Evolutionary conservation across 2,329 filamentous ascomycete genomes (phyloP).

Genomic region (Teratosphaeriaceae sp.): DNA sequence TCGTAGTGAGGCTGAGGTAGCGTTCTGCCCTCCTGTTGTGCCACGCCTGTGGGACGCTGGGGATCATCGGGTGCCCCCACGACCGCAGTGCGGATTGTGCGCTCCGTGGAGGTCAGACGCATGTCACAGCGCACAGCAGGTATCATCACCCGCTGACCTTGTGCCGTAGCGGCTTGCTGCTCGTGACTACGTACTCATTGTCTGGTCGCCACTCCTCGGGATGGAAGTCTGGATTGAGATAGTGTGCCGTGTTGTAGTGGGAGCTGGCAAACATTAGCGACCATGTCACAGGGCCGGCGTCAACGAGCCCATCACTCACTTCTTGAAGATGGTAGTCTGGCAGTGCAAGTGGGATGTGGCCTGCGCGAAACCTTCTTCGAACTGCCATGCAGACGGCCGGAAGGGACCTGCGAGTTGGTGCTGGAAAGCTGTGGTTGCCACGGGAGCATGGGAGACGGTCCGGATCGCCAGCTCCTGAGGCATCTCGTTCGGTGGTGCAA

Average conservation of each 20-base stretch:
- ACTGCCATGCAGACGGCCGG: slow-evolving; percentile 40
- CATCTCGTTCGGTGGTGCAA: slow-evolving; percentile 24
- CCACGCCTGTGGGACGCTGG: background rate
- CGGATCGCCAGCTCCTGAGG: slow-evolving; percentile 25
- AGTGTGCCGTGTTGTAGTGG: slow-evolving; percentile 47
- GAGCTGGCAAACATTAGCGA: slow-evolving; percentile 32
- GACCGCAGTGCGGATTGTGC: background rate
- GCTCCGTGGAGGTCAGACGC: slow-evolving; percentile 3
- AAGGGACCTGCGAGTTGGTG: slow-evolving; percentile 33
- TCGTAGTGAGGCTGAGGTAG: background rate
- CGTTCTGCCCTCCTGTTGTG: slow-evolving; percentile 3
- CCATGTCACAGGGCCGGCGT: background rate
- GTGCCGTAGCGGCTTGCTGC: slow-evolving; percentile 23
- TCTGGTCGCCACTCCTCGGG: slow-evolving; percentile 47
- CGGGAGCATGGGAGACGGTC: slow-evolving; percentile 15
- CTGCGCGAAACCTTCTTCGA: slow-evolving; percentile 36
- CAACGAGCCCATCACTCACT: slow-evolving; percentile 15
- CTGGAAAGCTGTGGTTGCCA: slow-evolving; percentile 13
- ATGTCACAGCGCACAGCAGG: slow-evolving; percentile 40
- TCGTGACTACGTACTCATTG: slow-evolving; percentile 36
- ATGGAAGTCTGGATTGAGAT: slow-evolving; percentile 46
- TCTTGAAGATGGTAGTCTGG: slow-evolving; percentile 45
- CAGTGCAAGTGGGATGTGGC: slow-evolving; percentile 36
- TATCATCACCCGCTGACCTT: slow-evolving; percentile 30
- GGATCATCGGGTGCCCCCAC: background rate